These are phyloP conservation scores for Aotearoamyces nothofagi DNA, from an alignment of 2,329 filamentous ascomycete genomes.

Conservation along the genomic window DNA sequence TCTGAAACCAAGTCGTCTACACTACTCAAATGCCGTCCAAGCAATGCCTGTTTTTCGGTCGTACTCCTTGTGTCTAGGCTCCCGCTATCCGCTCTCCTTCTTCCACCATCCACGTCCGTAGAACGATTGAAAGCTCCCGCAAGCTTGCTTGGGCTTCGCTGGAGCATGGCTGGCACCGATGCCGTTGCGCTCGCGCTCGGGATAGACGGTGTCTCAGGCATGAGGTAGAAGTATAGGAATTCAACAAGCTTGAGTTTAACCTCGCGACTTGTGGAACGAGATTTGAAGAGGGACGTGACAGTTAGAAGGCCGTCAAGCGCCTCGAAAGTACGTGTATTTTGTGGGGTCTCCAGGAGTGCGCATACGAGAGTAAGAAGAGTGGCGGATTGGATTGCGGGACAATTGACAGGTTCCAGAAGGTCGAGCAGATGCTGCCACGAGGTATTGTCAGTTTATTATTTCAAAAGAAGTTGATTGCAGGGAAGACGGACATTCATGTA, in stretches of 20 bases:
- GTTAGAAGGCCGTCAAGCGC: constrained; percentile 80
- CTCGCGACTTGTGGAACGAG: constrained; percentile 66
- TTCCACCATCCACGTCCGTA: constrained; percentile 19
- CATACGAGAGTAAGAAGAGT: constrained; percentile 84
- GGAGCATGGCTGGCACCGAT: constrained; percentile 36
- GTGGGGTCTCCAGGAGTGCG: constrained; percentile 70
- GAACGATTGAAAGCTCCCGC: constrained; percentile 37
- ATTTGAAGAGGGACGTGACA: constrained; percentile 86
- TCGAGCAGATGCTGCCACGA: constrained; percentile 70
- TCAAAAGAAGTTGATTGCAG: constrained; percentile 1
- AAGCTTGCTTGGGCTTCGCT: constrained; percentile 55
- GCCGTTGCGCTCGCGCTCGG: constrained; percentile 30
- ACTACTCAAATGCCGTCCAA: constrained; percentile 48
- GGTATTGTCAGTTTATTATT: constrained; percentile 1
- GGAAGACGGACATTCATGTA: constrained; percentile 71
- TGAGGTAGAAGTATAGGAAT: constrained; percentile 96
- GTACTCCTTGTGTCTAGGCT: constrained; percentile 34
- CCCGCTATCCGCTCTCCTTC: constrained; percentile 19
- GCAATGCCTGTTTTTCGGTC: constrained; percentile 50
- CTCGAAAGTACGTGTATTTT: constrained; percentile 87
- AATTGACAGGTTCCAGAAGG: constrained; percentile 83
- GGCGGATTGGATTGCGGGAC: constrained; percentile 79
- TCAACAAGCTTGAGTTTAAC: constrained; percentile 95
- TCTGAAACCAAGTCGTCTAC: constrained; percentile 54
- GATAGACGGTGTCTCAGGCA: constrained; percentile 64